These are phyloP conservation scores for Fusarium fujikuroi DNA, from an alignment of 2,329 filamentous ascomycete genomes.

Conservation along the genomic window DNA sequence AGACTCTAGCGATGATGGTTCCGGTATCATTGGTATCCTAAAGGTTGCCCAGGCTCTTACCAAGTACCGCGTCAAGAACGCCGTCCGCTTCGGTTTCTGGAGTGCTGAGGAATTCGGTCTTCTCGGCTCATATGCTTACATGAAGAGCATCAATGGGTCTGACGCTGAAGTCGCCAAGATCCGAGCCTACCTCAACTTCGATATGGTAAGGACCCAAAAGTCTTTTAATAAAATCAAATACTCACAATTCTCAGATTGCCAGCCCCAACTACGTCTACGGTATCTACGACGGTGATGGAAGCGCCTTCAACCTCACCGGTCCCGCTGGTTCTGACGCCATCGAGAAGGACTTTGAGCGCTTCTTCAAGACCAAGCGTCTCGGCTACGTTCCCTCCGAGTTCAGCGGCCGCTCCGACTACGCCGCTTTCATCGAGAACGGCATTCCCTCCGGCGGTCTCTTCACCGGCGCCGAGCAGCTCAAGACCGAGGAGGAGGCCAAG, in stretches of 20 bases:
- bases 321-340: conserved; percentile 70
- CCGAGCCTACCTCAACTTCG: conserved; percentile 66
- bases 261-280: conserved; percentile 62
- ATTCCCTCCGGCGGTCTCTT: conserved; percentile 76
- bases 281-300: conserved; percentile 70
- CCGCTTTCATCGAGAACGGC: conserved; percentile 71
- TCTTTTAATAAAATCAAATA: accelerated
- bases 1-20: conserved; percentile 63
- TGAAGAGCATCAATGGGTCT: conserved; percentile 53
- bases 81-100: conserved; percentile 63
- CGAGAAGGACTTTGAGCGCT: conserved; percentile 67
- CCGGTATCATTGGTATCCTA: conserved; percentile 61
- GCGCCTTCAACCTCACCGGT: conserved; percentile 65
- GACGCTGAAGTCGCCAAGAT: conserved; percentile 61
- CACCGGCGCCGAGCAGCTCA: conserved; percentile 73
- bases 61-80: conserved; percentile 59
- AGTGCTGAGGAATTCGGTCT: conserved; percentile 63
- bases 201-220: conserved; percentile 57
- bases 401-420: conserved; percentile 74
- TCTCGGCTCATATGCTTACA: conserved; percentile 62
- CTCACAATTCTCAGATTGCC: conserved; percentile 48
- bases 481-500: conserved; percentile 67
- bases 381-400: conserved; percentile 71
- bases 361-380: conserved; percentile 58
- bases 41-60: conserved; percentile 57